Conservation (phyloP, 1,139 yeast genomes). For the Candida sanyaensis region DNA sequence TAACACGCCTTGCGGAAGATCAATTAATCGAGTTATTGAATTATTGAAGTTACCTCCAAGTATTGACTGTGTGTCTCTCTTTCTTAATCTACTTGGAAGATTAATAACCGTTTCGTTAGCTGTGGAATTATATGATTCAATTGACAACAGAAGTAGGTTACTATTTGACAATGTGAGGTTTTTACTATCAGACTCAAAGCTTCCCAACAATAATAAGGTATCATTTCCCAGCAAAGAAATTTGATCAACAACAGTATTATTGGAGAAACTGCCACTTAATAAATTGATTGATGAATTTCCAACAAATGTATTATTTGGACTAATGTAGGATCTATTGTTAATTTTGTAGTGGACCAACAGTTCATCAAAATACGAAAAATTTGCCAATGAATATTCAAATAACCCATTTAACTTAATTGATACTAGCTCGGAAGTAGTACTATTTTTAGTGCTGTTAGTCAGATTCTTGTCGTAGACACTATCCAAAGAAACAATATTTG, state of each 20-base stretch:
- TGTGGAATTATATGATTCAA: conserved; percentile 33
- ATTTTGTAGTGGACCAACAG: conserved; percentile 26
- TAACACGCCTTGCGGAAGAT: conserved; percentile 23
- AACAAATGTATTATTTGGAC: conserved; percentile 42
- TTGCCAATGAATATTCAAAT: conserved; percentile 76
- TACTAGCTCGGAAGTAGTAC: conserved; percentile 22
- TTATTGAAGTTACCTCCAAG: conserved; percentile 35
- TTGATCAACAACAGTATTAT: conserved; percentile 42
- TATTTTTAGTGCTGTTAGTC: conserved; percentile 29
- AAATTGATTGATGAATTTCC: conserved; percentile 70
- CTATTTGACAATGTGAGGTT: conserved; percentile 29
- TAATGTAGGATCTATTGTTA: conserved; percentile 29
- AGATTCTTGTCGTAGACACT: conserved; percentile 31
- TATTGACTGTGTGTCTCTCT: conserved; percentile 26
- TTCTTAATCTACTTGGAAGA: conserved; percentile 14
- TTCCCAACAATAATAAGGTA: conserved; percentile 47
- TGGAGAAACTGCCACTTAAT: conserved; percentile 54
- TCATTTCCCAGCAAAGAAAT: conserved; percentile 24
- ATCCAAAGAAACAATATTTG: conserved; percentile 56
- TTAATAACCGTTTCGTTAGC: conserved; percentile 29
- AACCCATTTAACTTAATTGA: conserved; percentile 60
- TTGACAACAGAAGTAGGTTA: conserved; percentile 29
- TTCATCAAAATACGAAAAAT: conserved; percentile 56
- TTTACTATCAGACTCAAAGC: conserved; percentile 40
- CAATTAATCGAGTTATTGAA: conserved; percentile 26